These are phyloP conservation scores for Fusarium floridanum DNA, from an alignment of 2,329 filamentous ascomycete genomes.

Conservation along the genomic window DNA sequence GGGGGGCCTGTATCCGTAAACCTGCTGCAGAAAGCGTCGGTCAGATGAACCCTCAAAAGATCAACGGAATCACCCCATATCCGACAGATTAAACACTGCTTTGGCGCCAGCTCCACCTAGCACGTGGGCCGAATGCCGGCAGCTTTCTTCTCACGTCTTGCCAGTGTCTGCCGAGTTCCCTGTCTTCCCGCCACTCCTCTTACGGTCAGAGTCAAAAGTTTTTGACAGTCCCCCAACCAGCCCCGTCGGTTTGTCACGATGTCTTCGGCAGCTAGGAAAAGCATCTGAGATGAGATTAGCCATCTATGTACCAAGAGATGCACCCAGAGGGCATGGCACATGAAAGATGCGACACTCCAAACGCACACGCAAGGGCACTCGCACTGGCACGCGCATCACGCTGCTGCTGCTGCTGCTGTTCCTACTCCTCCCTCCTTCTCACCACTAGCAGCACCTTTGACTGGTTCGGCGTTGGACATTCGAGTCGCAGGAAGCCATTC, in stretches of 20 bases:
- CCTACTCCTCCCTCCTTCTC: neutral
- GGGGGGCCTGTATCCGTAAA: neutral
- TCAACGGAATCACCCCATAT: conserved; percentile 24
- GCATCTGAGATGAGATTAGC: neutral
- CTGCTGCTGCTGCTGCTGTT: neutral
- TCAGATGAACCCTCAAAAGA: conserved; percentile 13
- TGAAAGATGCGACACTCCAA: conserved; percentile 1
- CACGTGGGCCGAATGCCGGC: conserved; percentile 46
- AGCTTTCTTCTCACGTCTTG: conserved; percentile 31
- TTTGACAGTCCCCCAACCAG: conserved; percentile 2
- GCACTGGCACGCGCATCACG: neutral
- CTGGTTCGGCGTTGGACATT: conserved; percentile 9
- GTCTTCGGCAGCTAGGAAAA: neutral
- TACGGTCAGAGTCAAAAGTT: neutral
- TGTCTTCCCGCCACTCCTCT: conserved; percentile 10
- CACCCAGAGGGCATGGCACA: neutral
- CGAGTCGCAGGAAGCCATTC: conserved; percentile 18
- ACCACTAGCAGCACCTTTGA: neutral
- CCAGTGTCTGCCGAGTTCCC: conserved; percentile 25
- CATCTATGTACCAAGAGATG: neutral
- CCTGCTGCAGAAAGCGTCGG: conserved; percentile 2
- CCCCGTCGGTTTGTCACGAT: neutral
- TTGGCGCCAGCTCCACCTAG: conserved; percentile 38
- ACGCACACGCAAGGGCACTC: neutral
- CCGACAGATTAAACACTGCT: conserved; percentile 16